These are phyloP conservation scores for Phytophthora constricta DNA, from an alignment of 352 stramenopile genomes.

Conservation along the genomic window DNA sequence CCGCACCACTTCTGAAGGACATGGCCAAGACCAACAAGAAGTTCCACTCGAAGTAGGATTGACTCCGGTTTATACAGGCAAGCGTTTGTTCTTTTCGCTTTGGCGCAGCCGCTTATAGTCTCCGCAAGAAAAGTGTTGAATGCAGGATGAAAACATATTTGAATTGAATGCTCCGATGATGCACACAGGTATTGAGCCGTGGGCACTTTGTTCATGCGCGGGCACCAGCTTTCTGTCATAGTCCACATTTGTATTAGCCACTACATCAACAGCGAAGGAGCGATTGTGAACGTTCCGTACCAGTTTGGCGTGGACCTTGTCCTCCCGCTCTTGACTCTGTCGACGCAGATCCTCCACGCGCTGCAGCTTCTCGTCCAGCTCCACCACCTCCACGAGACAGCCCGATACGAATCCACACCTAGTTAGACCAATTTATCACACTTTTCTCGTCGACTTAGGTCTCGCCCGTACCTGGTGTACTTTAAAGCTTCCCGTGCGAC, in stretches of 20 bases:
- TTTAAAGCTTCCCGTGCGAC: conserved; percentile 42
- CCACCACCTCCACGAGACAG: conserved; percentile 48
- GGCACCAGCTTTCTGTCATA: conserved; percentile 18
- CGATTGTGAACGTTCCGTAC: conserved; percentile 21
- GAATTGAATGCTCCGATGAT: neutral
- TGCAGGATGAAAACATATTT: conserved; percentile 31
- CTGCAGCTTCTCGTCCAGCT: conserved; percentile 82
- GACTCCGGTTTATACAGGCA: conserved; percentile 21
- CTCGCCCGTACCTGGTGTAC: conserved; percentile 57
- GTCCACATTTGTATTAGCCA: neutral
- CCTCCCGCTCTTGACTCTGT: conserved; percentile 67
- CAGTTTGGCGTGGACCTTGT: conserved; percentile 62
- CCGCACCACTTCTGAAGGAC: conserved; percentile 96
- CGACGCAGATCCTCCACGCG: conserved; percentile 75
- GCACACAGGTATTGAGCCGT: neutral
- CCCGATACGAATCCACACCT: neutral
- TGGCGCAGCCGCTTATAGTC: conserved; percentile 14
- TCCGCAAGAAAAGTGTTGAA: conserved; percentile 27
- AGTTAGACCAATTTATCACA: conserved; percentile 1
- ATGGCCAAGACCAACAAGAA: conserved; percentile 97
- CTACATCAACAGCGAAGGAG: neutral
- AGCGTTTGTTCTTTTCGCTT: too few relatives aligned
- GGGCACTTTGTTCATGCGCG: conserved; percentile 14
- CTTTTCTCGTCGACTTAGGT: neutral
- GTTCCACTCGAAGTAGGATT: conserved; percentile 92